phyloP scores from a whole-genome alignment of 441 rosid species.

The Kokia cookei region DNA sequence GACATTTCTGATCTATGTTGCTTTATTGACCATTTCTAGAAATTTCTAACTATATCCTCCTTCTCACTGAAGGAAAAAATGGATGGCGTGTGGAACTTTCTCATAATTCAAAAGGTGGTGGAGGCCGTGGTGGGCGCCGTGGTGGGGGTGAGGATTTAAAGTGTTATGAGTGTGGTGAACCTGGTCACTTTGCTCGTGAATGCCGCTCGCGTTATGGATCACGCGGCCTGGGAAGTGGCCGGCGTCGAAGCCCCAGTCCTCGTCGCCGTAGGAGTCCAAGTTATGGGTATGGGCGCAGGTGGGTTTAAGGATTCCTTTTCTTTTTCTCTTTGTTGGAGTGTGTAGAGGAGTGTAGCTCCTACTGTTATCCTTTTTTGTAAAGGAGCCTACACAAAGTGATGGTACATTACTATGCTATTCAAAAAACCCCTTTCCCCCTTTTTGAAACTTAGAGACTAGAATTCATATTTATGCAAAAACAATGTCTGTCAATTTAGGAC shows the following conservation, averaged over 20 bases:
- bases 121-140: conserved; percentile 60
- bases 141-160: conserved; percentile 76
- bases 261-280: conserved; percentile 70
- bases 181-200: conserved; percentile 93
- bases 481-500: neutral
- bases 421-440: neutral
- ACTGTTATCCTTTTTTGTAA: neutral
- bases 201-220: conserved; percentile 59
- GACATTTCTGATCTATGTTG: neutral
- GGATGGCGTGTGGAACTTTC: conserved; percentile 97
- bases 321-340: neutral
- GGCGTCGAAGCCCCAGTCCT: conserved; percentile 84
- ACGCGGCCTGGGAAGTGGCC: conserved; percentile 54
- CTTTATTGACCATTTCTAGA: neutral
- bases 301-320: neutral
- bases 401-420: neutral
- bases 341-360: neutral
- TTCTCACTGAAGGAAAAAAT: conserved; percentile 57
- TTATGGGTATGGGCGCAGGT: conserved; percentile 81
- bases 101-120: conserved; percentile 73
- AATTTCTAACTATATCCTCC: neutral
- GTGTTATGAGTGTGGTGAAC: conserved; percentile 91
- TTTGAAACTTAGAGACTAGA: neutral
- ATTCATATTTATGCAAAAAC: neutral
- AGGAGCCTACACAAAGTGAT: neutral